Evolutionary conservation across 257 asterid genomes (phyloP), one percentile per base, ranked within the genome.

Genomic region (Solanum chmielewskii): DNA sequence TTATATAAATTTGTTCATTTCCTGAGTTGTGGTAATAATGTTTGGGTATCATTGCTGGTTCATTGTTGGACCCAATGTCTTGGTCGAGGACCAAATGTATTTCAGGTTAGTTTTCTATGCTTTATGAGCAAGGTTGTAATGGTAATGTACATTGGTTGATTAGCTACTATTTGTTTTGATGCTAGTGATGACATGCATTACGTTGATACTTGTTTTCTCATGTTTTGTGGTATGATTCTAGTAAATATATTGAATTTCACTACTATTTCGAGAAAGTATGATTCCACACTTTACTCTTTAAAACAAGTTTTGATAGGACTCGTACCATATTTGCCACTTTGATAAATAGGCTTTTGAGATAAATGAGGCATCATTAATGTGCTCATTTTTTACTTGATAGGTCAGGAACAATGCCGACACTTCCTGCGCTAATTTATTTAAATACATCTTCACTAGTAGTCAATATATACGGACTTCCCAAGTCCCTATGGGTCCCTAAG

Each of bases 381-480:
- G 5, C 62, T 52, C 10, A 52, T 16, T 52, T 15, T 18, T 52
- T 52, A 52, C 1, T 52, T 52, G 21, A 16, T 52, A 7, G n/a
- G 10, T 6, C 4, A 16, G 3, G 10, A 18, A 52, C 23, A 16
- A 9, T 52, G 3, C 3, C 8, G 3, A 16, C n/a, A 18, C 3
- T 16, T 52, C 18, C n/a, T 52, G 7, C 18, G 23, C 3, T 6
- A 9, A 52, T 52, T 6, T 52, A 6, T 4, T 52, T 18, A 15
- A 6, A 52, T 16, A 52, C 8, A 52, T 52, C 3, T 6, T 16
- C 0, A 3, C 1, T 52, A 52, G 2, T 4, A 52, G 0, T 10
- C 7, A 16, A 1, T 18, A 52, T 16, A 52, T 52, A 15, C 0
- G 0, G 23, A 16, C 60, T 52, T 16, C 0, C 0, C 0, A 1